Conservation (phyloP, 1,284 basidiomycete species). For the Psilocybe mexicana region DNA sequence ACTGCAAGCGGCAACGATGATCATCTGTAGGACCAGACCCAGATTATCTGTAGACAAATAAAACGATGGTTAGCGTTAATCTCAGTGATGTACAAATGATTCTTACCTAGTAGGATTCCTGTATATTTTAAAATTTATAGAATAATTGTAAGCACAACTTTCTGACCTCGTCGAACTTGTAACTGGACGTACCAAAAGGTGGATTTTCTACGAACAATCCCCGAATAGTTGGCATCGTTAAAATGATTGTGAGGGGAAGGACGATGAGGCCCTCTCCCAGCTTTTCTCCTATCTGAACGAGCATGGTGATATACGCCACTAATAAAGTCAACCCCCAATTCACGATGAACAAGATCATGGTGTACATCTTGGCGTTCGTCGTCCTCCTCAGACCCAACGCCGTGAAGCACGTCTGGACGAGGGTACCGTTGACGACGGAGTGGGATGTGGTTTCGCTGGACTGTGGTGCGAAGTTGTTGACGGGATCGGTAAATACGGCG, state of each 20-base stretch:
- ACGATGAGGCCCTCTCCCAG: background rate
- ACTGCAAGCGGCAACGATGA: slow-evolving; percentile 3
- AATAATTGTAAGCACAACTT: background rate
- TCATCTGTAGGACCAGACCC: slow-evolving; percentile 6
- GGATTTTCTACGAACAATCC: slow-evolving; percentile 4
- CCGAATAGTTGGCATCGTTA: slow-evolving; percentile 3
- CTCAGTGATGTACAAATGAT: background rate
- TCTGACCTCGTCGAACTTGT: background rate
- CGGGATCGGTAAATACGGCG: background rate
- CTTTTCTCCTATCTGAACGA: background rate
- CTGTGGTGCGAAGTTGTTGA: background rate
- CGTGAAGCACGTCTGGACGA: background rate
- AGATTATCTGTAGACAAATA: background rate
- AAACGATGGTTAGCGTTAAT: background rate
- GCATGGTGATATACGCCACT: background rate
- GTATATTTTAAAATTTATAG: background rate
- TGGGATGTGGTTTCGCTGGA: background rate
- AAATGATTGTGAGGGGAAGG: background rate
- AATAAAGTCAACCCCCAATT: background rate
- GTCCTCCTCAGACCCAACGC: background rate
- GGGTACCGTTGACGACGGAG: background rate
- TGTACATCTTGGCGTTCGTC: background rate
- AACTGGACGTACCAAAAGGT: background rate
- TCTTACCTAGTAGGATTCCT: background rate
- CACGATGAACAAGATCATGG: background rate